phyloP scores from a whole-genome alignment of 1,284 basidiomycete genomes.

The Coniferiporia weirii region DNA sequence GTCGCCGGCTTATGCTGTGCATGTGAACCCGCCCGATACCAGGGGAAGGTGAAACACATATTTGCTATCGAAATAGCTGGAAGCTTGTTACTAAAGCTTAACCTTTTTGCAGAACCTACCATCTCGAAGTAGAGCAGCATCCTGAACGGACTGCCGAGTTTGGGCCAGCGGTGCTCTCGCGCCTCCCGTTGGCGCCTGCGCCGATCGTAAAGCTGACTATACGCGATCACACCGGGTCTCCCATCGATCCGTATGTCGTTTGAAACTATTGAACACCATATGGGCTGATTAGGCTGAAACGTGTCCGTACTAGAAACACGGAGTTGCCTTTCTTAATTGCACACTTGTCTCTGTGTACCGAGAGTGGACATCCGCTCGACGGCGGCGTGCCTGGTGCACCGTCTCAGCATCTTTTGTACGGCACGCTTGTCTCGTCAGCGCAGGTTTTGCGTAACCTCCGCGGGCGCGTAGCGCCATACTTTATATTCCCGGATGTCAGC shows the following conservation, averaged over 20 bases:
- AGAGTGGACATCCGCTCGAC: slow-evolving; percentile 56
- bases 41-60: slow-evolving; percentile 17
- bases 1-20: slow-evolving; percentile 1
- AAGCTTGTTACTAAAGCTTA: slow-evolving; percentile 21
- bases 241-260: slow-evolving; percentile 59
- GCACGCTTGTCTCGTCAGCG: slow-evolving; percentile 77
- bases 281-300: slow-evolving; percentile 5
- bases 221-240: slow-evolving; percentile 61
- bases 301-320: slow-evolving; percentile 26
- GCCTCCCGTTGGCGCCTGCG: slow-evolving; percentile 77
- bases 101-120: slow-evolving; percentile 49
- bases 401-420: slow-evolving; percentile 66
- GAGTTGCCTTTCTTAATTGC: slow-evolving; percentile 82
- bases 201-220: slow-evolving; percentile 74
- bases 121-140: slow-evolving; percentile 75
- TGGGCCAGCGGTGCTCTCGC: slow-evolving; percentile 65
- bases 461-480: slow-evolving; percentile 75
- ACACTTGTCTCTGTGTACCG: slow-evolving; percentile 66
- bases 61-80: slow-evolving; percentile 17
- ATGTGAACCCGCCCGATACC: slow-evolving; percentile 13
- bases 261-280: slow-evolving; percentile 2
- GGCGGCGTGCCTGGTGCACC: slow-evolving; percentile 41
- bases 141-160: slow-evolving; percentile 78
- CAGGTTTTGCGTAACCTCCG: slow-evolving; percentile 73
- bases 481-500: slow-evolving; percentile 87